These are phyloP conservation scores for Cercophora newfieldiana DNA, from an alignment of 495 filamentous ascomycete species.

Conservation along the genomic window DNA sequence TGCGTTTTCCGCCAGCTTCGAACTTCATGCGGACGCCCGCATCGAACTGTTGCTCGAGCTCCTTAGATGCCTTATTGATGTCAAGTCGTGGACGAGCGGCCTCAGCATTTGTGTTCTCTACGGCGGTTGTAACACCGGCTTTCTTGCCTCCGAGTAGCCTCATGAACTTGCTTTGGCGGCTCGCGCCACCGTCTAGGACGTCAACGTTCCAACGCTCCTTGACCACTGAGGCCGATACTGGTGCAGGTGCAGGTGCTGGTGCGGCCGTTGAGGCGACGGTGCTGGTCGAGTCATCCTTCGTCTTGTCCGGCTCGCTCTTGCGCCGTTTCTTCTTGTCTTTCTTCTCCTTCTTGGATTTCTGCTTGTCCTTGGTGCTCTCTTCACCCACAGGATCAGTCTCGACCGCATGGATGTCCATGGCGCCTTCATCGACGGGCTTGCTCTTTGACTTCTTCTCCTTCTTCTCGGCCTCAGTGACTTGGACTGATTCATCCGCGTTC, in stretches of 20 bases:
- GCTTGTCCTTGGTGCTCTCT: conserved; percentile 22
- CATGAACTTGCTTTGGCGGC: conserved; percentile 58
- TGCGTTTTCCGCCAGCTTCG: conserved; percentile 50
- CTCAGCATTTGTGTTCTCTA: conserved; percentile 20
- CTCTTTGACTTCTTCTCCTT: conserved; percentile 23
- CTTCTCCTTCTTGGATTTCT: conserved; percentile 26
- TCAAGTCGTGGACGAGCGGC: conserved; percentile 28
- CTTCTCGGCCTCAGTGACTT: not conserved
- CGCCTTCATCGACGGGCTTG: conserved; percentile 15
- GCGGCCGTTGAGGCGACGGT: not conserved
- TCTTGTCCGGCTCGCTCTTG: conserved; percentile 10
- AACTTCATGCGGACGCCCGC: conserved; percentile 60
- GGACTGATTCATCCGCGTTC: not conserved
- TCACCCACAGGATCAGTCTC: conserved; percentile 10
- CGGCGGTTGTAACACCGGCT: conserved; percentile 21
- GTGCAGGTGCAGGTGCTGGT: conserved; percentile 12
- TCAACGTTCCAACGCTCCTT: conserved; percentile 54
- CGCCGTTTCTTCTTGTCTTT: conserved; percentile 26
- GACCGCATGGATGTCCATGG: conserved; percentile 5
- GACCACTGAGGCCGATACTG: conserved; percentile 14
- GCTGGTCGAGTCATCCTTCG: conserved; percentile 9
- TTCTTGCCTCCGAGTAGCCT: conserved; percentile 56
- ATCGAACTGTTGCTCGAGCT: conserved; percentile 60
- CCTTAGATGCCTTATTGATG: conserved; percentile 47
- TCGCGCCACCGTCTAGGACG: conserved; percentile 49